Base-by-base conservation (phyloP, 805 yeast species). In the Alloascoidea hylecoeti region DNA sequence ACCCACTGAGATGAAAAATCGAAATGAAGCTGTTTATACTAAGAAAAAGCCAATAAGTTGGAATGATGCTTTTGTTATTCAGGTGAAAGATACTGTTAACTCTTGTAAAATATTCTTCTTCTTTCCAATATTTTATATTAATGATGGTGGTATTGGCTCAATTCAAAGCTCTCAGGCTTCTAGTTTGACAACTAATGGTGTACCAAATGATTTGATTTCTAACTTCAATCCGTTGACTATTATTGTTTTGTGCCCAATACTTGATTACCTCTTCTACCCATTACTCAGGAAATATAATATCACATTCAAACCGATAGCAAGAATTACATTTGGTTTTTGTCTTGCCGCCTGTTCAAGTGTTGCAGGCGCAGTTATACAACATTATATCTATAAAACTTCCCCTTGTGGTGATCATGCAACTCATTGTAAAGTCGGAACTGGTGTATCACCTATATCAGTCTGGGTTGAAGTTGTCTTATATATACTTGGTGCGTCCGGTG, bases 81-180 rank as follows among this genome's bases (percentile, higher is more conserved):
- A 75, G 60, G 62, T 75, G 46, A 64, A 73, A 50, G 70, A 70
- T 52, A 74, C 70, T 41, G 64, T 76, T 46, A 72, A 75, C 54
- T 73, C 82, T 18, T 57, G 75, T 48, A 74, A 77, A 30, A 66
- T 75, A 46, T 72, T 76, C 46, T 56, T 75, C 3, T 70, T 73
- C 50, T 72, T 76, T 45, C 81, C 82, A 43, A 61, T 75, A 41
- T 65, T 62, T 52, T 80, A 75, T 51, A 33, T 43, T 35, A 64
- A 66, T 42, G 73, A 69, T 49, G 56, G 64, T 41, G 74, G 74
- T 44, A 57, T 68, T 46, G 72, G 46, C 18, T 41, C 39, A 18
- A 44, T 43, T 15, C 70, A 64, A 48, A 68, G 63, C 41, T 65
- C 72, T 2, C 75, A 69, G 51, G 73, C 75, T 36, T 72, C 71